Percentiles rank a stretch among this genome's conserved stretches.
Conservation (phyloP, 352 stramenopile species). For the Phytophthora kernoviae region DNA sequence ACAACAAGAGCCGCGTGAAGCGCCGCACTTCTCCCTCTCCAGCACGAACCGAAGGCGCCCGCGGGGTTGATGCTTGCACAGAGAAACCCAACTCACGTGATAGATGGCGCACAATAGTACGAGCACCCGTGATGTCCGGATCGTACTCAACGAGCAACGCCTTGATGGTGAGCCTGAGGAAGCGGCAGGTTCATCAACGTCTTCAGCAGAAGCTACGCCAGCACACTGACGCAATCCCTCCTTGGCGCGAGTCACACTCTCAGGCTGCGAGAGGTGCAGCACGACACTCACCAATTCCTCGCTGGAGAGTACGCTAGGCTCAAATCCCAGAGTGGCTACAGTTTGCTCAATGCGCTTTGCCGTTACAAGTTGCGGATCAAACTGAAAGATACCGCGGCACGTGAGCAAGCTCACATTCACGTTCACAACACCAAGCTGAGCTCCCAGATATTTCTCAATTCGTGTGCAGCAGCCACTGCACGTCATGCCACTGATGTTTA, state of each 20-base stretch:
- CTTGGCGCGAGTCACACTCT: slow-evolving; percentile 25
- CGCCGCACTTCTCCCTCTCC: slow-evolving; percentile 45
- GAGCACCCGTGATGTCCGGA: slow-evolving; percentile 41
- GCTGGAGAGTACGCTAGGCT: slow-evolving; percentile 52
- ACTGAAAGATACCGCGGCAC: slow-evolving; percentile 54
- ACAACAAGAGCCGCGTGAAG: slow-evolving; percentile 50
- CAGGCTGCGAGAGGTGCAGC: slow-evolving; percentile 43
- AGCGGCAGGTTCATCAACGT: slow-evolving; percentile 22
- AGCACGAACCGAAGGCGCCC: slow-evolving; percentile 44
- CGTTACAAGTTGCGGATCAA: slow-evolving; percentile 49
- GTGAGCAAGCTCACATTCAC: slow-evolving; percentile 76
- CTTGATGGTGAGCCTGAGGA: slow-evolving; percentile 16
- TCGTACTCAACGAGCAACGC: slow-evolving; percentile 53
- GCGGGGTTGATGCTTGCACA: slow-evolving; percentile 57
- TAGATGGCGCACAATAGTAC: slow-evolving; percentile 44
- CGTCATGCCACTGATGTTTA: slow-evolving; percentile 85
- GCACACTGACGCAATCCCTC: slow-evolving; percentile 32
- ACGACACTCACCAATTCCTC: slow-evolving; percentile 61
- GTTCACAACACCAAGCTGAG: slow-evolving; percentile 54
- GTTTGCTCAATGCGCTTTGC: slow-evolving; percentile 67
- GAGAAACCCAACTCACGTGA: slow-evolving; percentile 45
- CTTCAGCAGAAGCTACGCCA: slow-evolving; percentile 39
- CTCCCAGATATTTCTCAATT: slow-evolving; percentile 73
- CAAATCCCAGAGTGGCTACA: slow-evolving; percentile 73
- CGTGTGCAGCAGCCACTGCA: slow-evolving; percentile 88